Percentiles rank a stretch among this genome's conserved stretches.
Conservation (phyloP, 257 asterid species). For the Solanum piurae region DNA sequence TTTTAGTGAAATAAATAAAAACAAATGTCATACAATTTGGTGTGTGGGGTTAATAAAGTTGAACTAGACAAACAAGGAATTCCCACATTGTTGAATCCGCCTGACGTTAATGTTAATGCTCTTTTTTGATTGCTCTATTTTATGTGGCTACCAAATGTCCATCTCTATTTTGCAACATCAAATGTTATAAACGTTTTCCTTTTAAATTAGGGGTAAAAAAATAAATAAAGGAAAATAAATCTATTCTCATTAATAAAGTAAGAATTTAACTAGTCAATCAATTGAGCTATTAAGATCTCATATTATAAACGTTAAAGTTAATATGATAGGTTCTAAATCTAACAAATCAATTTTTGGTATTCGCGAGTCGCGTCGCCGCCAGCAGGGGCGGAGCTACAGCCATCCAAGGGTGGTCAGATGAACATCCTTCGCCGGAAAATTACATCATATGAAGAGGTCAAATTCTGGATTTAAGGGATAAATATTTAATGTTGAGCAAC, state of each 20-base stretch:
- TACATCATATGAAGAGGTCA: too few relatives aligned
- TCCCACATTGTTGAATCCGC: constrained; percentile 11
- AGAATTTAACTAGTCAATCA: too few relatives aligned
- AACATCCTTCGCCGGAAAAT: too few relatives aligned
- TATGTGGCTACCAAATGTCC: neutral
- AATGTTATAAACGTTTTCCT: neutral
- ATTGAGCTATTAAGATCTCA: too few relatives aligned
- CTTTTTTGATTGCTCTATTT: neutral
- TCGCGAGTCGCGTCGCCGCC: too few relatives aligned
- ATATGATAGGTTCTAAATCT: neutral
- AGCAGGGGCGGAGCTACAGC: too few relatives aligned
- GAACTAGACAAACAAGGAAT: constrained; percentile 7
- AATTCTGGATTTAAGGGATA: too few relatives aligned
- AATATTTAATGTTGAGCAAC: too few relatives aligned
- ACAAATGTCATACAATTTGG: neutral
- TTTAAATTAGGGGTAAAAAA: neutral
- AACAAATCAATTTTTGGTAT: neutral
- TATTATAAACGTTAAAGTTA: neutral
- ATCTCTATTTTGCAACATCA: neutral
- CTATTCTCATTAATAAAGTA: too few relatives aligned
- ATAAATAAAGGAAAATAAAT: too few relatives aligned
- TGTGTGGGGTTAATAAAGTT: neutral
- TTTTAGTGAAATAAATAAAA: too few relatives aligned
- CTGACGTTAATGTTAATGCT: neutral
- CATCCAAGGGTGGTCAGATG: too few relatives aligned